phyloP scores from a whole-genome alignment of 2,329 filamentous ascomycete genomes.

The Aphanoascus verrucosus region DNA sequence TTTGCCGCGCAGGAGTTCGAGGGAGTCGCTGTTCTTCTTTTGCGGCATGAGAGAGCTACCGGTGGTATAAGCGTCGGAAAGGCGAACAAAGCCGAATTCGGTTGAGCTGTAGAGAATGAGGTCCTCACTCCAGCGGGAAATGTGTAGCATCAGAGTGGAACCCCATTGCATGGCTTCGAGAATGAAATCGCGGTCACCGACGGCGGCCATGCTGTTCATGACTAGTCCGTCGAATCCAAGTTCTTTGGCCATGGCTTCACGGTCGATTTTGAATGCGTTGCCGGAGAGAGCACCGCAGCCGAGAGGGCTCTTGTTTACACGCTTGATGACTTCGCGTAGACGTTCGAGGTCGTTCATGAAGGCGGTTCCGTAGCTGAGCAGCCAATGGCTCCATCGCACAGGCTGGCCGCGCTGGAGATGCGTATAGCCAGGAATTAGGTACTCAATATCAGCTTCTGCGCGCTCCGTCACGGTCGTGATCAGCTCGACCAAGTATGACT shows the following conservation, averaged over 20 bases:
- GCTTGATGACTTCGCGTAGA: slow-evolving; percentile 58
- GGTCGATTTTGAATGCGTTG: slow-evolving; percentile 72
- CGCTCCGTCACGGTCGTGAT: slow-evolving; percentile 57
- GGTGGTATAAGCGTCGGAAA: slow-evolving; percentile 71
- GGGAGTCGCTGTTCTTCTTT: slow-evolving; percentile 67
- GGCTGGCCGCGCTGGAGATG: slow-evolving; percentile 57
- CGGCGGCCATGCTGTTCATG: slow-evolving; percentile 66
- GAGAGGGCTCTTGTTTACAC: slow-evolving; percentile 63
- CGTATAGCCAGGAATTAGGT: slow-evolving; percentile 80
- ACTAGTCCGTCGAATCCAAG: slow-evolving; percentile 66
- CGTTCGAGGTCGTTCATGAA: slow-evolving; percentile 68
- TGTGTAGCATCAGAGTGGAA: slow-evolving; percentile 64
- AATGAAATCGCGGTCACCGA: slow-evolving; percentile 71
- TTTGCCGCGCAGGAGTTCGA: slow-evolving; percentile 69
- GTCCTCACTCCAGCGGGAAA: slow-evolving; percentile 74
- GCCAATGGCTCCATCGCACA: slow-evolving; percentile 71
- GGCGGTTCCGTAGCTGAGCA: slow-evolving; percentile 61
- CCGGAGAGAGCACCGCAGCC: slow-evolving; percentile 69
- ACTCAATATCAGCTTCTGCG: slow-evolving; percentile 63
- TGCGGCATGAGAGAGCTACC: slow-evolving; percentile 70
- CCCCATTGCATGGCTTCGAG: slow-evolving; percentile 74
- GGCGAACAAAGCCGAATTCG: slow-evolving; percentile 64
- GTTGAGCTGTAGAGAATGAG: slow-evolving; percentile 69
- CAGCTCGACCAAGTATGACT: slow-evolving; percentile 56
- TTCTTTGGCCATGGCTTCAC: slow-evolving; percentile 67